Evolutionary conservation across 345 rosid species (phyloP).

Genomic region (Aegle marmelos): DNA sequence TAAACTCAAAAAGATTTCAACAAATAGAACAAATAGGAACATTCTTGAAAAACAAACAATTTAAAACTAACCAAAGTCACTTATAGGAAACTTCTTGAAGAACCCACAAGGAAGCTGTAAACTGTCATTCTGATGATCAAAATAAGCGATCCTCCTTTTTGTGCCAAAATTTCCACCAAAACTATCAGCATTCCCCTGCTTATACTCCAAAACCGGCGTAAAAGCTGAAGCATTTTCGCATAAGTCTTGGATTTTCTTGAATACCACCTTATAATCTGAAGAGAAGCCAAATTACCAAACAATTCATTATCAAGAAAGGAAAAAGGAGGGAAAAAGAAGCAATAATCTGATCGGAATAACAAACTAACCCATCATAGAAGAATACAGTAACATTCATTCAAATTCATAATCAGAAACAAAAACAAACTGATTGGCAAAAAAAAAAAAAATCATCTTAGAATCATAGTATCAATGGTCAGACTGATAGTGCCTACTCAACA

Average conservation of each 20-base stretch:
- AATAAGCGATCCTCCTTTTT: conserved; percentile 57
- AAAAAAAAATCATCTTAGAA: too few species aligned
- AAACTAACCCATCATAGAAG: neutral
- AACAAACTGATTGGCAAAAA: too few species aligned
- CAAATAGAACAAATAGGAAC: neutral
- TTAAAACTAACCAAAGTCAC: conserved; percentile 50
- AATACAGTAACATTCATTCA: neutral
- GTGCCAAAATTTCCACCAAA: conserved; percentile 71
- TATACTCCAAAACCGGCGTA: conserved; percentile 45
- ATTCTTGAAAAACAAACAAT: neutral
- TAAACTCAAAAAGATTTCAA: neutral
- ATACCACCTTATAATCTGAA: conserved; percentile 63
- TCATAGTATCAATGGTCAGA: too few species aligned
- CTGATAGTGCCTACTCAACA: too few species aligned
- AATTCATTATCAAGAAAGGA: neutral
- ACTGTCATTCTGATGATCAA: conserved; percentile 29
- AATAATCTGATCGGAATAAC: conserved; percentile 41
- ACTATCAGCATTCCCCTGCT: conserved; percentile 34
- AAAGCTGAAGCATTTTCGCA: conserved; percentile 30
- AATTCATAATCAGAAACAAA: neutral
- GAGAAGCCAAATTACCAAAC: neutral
- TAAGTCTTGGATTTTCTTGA: conserved; percentile 50
- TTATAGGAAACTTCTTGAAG: conserved; percentile 57
- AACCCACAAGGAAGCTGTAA: conserved; percentile 82
- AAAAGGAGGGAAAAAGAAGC: neutral